These are phyloP conservation scores for Linum usitatissimum DNA, from an alignment of 345 rosid species.

Conservation along the genomic window DNA sequence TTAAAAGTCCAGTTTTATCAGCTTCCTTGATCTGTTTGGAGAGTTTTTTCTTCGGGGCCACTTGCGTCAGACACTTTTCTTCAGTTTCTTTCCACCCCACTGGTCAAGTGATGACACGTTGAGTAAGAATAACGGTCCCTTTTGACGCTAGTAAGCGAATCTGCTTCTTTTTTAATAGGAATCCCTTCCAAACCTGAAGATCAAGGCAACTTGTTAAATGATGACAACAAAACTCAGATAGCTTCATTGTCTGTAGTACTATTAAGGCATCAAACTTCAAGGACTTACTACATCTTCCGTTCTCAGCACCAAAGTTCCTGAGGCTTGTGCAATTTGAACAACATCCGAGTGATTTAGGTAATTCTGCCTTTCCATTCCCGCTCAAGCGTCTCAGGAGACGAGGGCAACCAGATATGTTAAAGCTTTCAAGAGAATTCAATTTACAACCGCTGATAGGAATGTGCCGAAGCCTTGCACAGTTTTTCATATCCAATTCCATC, in stretches of 20 bases:
- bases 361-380: not conserved
- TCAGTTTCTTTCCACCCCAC: not conserved
- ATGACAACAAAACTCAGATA: not conserved
- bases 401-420: not conserved
- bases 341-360: not conserved
- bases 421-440: conserved; percentile 7
- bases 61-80: not conserved
- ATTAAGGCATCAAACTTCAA: too few species aligned
- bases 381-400: not conserved
- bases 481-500: not conserved
- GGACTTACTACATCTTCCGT: not conserved
- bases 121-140: not conserved
- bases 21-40: not conserved
- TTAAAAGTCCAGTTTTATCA: not conserved
- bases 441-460: not conserved
- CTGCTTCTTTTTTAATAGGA: too few species aligned
- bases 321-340: not conserved
- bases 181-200: not conserved
- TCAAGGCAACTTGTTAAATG: not conserved
- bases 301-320: not conserved
- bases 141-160: not conserved
- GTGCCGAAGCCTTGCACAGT: conserved; percentile 7
- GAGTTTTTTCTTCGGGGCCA: not conserved
- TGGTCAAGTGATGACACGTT: not conserved
- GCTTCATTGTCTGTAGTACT: not conserved